phyloP scores from a whole-genome alignment of 1,139 yeast species.

The Blastobotrys raffinosifermentans region DNA sequence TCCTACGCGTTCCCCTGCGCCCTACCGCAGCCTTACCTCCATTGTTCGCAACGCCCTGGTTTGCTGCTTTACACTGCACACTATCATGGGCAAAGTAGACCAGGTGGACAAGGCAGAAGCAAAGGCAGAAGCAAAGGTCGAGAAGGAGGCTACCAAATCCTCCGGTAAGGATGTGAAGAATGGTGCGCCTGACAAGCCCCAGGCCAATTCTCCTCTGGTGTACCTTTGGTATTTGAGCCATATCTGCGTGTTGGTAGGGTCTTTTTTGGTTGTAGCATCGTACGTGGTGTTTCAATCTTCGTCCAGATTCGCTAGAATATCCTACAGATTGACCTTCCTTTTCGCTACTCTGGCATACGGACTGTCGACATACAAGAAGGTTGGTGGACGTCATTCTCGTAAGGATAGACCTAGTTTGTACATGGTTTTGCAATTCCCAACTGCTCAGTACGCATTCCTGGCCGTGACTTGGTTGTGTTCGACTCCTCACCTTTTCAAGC shows the following conservation, averaged over 20 bases:
- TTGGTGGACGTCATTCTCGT: conserved; percentile 14
- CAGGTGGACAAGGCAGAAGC: conserved; percentile 7
- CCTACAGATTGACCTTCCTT: conserved; percentile 56
- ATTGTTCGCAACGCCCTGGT: neutral
- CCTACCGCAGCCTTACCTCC: neutral
- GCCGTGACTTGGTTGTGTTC: conserved; percentile 54
- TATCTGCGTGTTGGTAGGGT: conserved; percentile 8
- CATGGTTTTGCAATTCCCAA: conserved; percentile 22
- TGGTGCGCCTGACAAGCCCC: neutral
- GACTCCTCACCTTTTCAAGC: conserved; percentile 45
- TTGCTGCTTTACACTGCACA: neutral
- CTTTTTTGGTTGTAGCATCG: conserved; percentile 12
- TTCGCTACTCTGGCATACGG: conserved; percentile 72
- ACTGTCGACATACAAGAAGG: conserved; percentile 55
- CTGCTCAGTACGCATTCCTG: conserved; percentile 46
- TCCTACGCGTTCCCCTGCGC: neutral
- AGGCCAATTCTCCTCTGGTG: too few relatives aligned
- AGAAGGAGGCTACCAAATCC: conserved; percentile 9
- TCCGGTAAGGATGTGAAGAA: conserved; percentile 26
- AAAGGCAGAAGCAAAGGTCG: conserved; percentile 8
- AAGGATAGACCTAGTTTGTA: conserved; percentile 4
- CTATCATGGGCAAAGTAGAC: conserved; percentile 1
- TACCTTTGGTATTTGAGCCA: conserved; percentile 12
- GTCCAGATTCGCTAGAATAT: conserved; percentile 17
- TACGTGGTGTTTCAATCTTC: conserved; percentile 15